Evolutionary conservation across 768 basidiomycete genomes (phyloP), one percentile per base, ranked within the genome.

Genomic region (Leccinum fibrillosum): DNA sequence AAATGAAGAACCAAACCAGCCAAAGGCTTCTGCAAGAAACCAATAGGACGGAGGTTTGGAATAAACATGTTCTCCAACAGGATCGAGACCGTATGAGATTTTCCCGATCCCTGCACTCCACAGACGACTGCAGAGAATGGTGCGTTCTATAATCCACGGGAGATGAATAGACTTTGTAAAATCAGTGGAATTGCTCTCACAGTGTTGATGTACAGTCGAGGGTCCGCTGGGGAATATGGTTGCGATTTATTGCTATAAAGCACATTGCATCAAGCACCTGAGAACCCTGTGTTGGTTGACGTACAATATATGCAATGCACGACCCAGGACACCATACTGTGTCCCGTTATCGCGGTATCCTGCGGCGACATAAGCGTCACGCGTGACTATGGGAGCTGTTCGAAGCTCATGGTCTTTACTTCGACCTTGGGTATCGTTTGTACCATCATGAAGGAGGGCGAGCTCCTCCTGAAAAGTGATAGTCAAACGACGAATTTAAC

Each of bases 71-170:
- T 85, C 66, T 90, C 89, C 0, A 90, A 66, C 5, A 90, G 74
- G 0, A 86, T 80, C 0, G 88, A 84, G 2, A 88, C 82, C 0
- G 86, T 88, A 52, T 90, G 88, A 0, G 86, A 89, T 64, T 90
- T 90, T 9, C 88, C 88, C 0, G 88, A 85, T 1, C 89, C 87
- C 74, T 90, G 89, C 0, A 89, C 88, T 0, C 88, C 88, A 53
- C 88, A 90, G 3, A 90, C 80, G n/a, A 90, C 65, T 0, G 88
- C 85, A 0, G 89, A 89, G 64, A 89, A 86, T 0, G 88, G 89
- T 0, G 88, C 78, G 65, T 89, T 90, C 88, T 89, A 58, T 15
- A 10, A 44, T 35, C 32, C 47, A 34, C 10, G 26, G 53, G 47
- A 28, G 28, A 47, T 5, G 37, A 10, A 56, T 30, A 57, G 32